Base-by-base conservation (phyloP, 371 early-diverging fungal genomes). In the Apophysomyces elegans region DNA sequence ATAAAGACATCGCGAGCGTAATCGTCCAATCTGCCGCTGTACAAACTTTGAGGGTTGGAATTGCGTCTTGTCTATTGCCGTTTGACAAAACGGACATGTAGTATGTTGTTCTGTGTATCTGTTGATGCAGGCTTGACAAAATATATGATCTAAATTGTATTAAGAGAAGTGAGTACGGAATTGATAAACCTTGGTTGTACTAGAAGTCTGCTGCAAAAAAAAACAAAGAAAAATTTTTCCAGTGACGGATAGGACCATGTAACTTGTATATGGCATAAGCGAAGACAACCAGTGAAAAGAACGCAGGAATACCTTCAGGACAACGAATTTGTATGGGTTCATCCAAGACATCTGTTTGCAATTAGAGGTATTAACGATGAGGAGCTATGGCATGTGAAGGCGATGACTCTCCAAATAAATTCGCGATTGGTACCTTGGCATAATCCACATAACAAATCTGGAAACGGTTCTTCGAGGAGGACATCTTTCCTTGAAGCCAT, bases 241-340 rank as follows among this genome's bases (percentile, higher is more conserved):
- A 9, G 54, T n/a, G 18, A 9, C 21, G n/a, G 9, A 50, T 26
- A n/a, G 54, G 54, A 26, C 11, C 54, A 11, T 47, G 13, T 47
- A 41, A 13, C 41, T 50, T 50, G 9, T n/a, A 9, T 50, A 26
- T 50, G 21, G n/a, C 47, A 50, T 50, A 21, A 21, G 11, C 18
- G 4, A 50, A 21, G 9, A 21, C 18, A 21, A 47, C 13, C 18
- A 18, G 16, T 12, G 36, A 18, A 11, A 46, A 61, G 1, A n/a
- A 18, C 7, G 21, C 38, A 16, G 3, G 13, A 18, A 43, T 71
- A 83, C 84, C 84, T 80, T 83, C 84, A 41, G 84, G 76, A 70
- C 84, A 83, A 37, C 72, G 84, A 9, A 83, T 79, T 68, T 83
- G 84, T 18, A 83, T 73, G 21, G 84, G 84, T 16, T 80, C 81